Evolutionary conservation across 257 asterid species (phyloP), one percentile per base, ranked within the genome.

Genomic region (Linderniella brevidens): DNA sequence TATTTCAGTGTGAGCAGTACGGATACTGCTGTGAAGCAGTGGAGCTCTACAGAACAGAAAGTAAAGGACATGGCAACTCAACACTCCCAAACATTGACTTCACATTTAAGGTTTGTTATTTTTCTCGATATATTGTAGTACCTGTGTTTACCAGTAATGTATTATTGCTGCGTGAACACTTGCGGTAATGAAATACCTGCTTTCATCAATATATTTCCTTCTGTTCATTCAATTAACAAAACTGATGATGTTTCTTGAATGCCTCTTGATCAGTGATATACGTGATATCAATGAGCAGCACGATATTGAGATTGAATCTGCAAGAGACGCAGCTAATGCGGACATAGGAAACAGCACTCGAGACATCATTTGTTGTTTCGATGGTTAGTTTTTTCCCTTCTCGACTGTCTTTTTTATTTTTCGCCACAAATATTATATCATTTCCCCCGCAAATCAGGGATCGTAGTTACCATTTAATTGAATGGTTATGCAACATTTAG

Each of bases 211-310:
- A n/a, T n/a, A n/a, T n/a, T n/a, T n/a, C n/a, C n/a, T n/a, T n/a
- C n/a, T n/a, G n/a, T n/a, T n/a, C n/a, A n/a, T n/a, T n/a, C n/a
- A n/a, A n/a, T n/a, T n/a, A n/a, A n/a, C n/a, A n/a, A n/a, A n/a
- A n/a, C n/a, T n/a, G n/a, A 11, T 5, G 13, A 5, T 41, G 11
- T 12, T 40, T 39, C 37, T 16, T 32, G 9, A 17, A 35, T 51
- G 20, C 50, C 13, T 50, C 35, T 64, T 44, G 56, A 62, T 44
- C 74, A 82, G 94, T 68, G 62, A 35, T 53, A 45, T 69, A 36
- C 54, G 62, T 65, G 74, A 69, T 35, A 40, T 54, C 48, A 76
- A 71, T 52, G 80, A 79, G 53, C 71, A 67, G 56, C 92, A 78
- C 58, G 57, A 66, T 55, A 52, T 47, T 53, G 87, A 71, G 57